Evolutionary conservation across 441 rosid genomes (phyloP), one percentile per base, ranked within the genome.

Genomic region (Adansonia rubrostipa): DNA sequence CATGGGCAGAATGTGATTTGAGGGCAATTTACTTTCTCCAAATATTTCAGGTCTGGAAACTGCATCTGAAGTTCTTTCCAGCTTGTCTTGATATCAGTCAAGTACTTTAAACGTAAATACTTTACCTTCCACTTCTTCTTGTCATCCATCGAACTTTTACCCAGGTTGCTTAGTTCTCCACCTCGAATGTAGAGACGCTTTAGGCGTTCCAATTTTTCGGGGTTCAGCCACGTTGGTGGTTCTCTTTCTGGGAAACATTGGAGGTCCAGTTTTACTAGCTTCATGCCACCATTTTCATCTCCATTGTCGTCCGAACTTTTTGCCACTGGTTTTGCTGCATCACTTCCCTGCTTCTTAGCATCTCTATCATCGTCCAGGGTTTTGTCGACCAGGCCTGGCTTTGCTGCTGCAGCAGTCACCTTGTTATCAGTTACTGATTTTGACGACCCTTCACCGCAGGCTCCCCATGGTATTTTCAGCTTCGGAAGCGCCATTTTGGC

Each of bases 1-100:
- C 67, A 62, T 28, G 67, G 67, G 67, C 67, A 62, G 80, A 88
- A 28, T 40, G 88, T 84, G 71, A 86, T 85, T 51, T 75, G 84
- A 6, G 84, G 91, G 67, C 87, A 85, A 0, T 85, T 81, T 47
- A 84, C 78, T 76, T 78, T 88, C 60, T 88, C 89, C 83, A 89
- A 82, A 74, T 76, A 82, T 0, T 36, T 6, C 71, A 89, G 72
- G 0, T 83, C 2, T 36, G 89, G 91, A 65, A 87, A 89, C 17
- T 50, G 66, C 15, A 4, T 9, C 40, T 10, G 75, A 86, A 86
- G 17, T 19, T 80, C 75, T 65, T 48, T 86, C 89, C 89, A 84
- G 17, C 77, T 54, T 63, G 72, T 71, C 79, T 81, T 77, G 20
- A 86, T 36, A 53, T 80, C 80, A n/a, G 70, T 77, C 75, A 88